Evolutionary conservation across 306 rosid species (phyloP).

Genomic region (Purshia tridentata): DNA sequence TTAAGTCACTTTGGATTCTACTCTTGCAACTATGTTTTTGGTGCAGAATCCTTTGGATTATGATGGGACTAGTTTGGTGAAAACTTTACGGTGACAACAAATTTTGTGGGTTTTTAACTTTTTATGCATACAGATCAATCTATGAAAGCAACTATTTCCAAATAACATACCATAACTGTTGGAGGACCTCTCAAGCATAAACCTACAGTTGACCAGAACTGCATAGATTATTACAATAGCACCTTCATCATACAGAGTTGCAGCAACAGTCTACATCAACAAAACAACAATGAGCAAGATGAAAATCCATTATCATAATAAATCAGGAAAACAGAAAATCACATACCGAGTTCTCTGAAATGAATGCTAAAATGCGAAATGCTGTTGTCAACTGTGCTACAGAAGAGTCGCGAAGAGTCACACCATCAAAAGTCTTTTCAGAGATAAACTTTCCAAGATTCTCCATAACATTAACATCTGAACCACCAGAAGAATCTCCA

Average conservation of each 20-base stretch:
- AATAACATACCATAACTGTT: conserved; percentile 74
- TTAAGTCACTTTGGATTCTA: too few species aligned
- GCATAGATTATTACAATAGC: conserved; percentile 76
- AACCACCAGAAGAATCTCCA: conserved; percentile 71
- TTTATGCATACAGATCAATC: not conserved
- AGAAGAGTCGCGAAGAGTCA: conserved; percentile 84
- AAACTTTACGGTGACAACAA: not conserved
- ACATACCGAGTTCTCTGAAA: conserved; percentile 93
- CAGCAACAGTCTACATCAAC: conserved; percentile 71
- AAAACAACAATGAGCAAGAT: conserved; percentile 28
- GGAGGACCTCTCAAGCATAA: conserved; percentile 91
- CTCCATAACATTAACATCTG: conserved; percentile 95
- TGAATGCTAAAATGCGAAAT: conserved; percentile 85
- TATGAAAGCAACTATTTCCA: conserved; percentile 1
- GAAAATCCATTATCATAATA: conserved; percentile 20
- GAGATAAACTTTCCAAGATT: conserved; percentile 82
- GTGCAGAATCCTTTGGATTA: not conserved
- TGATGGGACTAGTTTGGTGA: not conserved
- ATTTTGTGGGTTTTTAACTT: not conserved
- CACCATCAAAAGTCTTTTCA: conserved; percentile 92
- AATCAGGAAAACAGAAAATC: not conserved
- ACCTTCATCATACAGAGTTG: conserved; percentile 85
- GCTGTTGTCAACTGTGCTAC: conserved; percentile 92
- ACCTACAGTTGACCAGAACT: conserved; percentile 83
- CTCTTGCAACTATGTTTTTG: too few species aligned